Evolutionary conservation across 805 yeast species (phyloP).

Genomic region (Tetrapisispora arboricola): DNA sequence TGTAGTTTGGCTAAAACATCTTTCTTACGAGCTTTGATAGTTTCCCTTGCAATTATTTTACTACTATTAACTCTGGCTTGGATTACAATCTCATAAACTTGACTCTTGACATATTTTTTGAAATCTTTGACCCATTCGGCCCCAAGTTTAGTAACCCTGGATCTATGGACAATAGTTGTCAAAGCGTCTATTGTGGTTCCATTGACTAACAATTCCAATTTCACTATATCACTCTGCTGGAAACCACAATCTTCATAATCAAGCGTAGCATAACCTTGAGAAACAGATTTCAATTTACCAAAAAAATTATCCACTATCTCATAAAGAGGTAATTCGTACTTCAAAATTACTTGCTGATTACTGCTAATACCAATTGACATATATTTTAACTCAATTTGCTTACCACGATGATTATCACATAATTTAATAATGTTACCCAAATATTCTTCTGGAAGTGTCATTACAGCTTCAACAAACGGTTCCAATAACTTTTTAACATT

Average conservation of each 20-base stretch:
- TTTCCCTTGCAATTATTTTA: constrained; percentile 80
- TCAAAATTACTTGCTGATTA: constrained; percentile 53
- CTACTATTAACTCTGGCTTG: constrained; percentile 79
- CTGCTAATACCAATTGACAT: constrained; percentile 35
- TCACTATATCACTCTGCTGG: constrained; percentile 66
- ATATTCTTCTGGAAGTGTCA: constrained; percentile 86
- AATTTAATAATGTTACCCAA: constrained; percentile 78
- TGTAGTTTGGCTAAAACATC: constrained; percentile 91
- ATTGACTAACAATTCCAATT: constrained; percentile 80
- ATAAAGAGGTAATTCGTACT: constrained; percentile 75
- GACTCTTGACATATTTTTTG: constrained; percentile 68
- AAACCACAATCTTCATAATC: constrained; percentile 95
- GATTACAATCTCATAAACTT: constrained; percentile 83
- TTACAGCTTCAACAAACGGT: constrained; percentile 82
- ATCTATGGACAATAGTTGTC: constrained; percentile 78
- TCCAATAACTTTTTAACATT: constrained; percentile 46
- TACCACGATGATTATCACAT: constrained; percentile 77
- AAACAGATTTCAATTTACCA: constrained; percentile 81
- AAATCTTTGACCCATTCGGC: constrained; percentile 75
- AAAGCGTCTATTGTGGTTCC: constrained; percentile 86
- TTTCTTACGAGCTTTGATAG: constrained; percentile 85
- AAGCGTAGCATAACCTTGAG: constrained; percentile 87
- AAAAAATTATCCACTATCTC: constrained; percentile 92
- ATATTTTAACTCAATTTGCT: constrained; percentile 59
- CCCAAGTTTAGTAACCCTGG: constrained; percentile 65